Base-by-base conservation (phyloP, 495 filamentous ascomycete genomes). In the Cetradonia linearis region DNA sequence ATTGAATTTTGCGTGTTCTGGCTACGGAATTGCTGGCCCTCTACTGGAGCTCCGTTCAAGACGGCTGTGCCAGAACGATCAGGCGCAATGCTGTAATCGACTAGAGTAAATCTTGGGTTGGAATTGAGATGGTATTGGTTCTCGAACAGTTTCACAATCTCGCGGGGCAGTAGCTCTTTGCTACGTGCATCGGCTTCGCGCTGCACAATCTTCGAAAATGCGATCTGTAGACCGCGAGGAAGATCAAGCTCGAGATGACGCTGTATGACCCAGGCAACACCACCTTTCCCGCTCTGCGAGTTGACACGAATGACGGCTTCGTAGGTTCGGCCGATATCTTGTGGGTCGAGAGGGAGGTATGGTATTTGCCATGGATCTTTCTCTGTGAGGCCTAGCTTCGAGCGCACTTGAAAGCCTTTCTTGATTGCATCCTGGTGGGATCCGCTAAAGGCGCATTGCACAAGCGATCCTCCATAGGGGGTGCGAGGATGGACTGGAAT, bases 221-320 rank as follows among this genome's bases (percentile, higher is more conserved):
- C 92, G 64, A 96, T 79, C 72, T 98, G 93, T 53, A 98, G 78
- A 27, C 89, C 88, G 66, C 93, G 89, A 5, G 93, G 93, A 63
- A 97, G 81, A 73, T 96, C 93, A 63, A 97, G 87, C 66, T 96
- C 83, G 61, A 97, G 81, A 50, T 84, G 82, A 50, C 87, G 86
- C 68, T 89, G 83, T 70, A 98, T 91, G 65, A 96, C 85, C 90
- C 89, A 97, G 44, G 93, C 92, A 60, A 89, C 86, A 64, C 93
- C 93, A 58, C 91, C 93, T 75, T 98, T 98, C 57, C 93, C 93
- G 62, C 83, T 88, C 70, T 98, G 93, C 27, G 87, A 92, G 73
- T 97, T 98, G 78, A 97, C 93, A 34, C 92, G 88, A 71, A 98
- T 98, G 70, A 96, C 87, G 44, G 92, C 92, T 73, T 96, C 91